Evolutionary conservation across 2,329 filamentous ascomycete genomes (phyloP).

Genomic region (Balansia obtecta): DNA sequence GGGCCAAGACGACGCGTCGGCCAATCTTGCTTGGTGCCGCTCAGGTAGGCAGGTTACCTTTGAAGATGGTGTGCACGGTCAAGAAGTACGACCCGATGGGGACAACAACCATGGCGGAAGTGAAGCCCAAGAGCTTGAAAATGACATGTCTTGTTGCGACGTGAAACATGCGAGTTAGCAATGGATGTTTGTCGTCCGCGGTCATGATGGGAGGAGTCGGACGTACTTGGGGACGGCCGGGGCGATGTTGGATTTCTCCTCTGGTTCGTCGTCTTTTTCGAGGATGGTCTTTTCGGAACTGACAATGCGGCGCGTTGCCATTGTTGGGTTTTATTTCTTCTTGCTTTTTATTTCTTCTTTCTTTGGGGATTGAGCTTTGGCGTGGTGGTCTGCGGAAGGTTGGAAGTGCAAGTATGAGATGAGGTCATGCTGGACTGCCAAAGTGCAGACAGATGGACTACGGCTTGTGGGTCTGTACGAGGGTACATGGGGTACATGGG

Average conservation of each 20-base stretch:
- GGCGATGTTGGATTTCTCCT: slow-evolving; percentile 57
- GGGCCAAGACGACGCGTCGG: not conserved
- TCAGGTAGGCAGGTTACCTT: slow-evolving; percentile 38
- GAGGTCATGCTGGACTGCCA: too few species aligned
- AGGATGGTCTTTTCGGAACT: slow-evolving; percentile 54
- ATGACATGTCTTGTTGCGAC: slow-evolving; percentile 58
- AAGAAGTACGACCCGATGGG: slow-evolving; percentile 86
- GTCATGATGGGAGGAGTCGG: not conserved
- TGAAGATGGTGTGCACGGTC: slow-evolving; percentile 64
- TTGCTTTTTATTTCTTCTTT: too few species aligned
- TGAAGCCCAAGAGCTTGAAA: slow-evolving; percentile 79
- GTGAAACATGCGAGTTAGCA: not conserved
- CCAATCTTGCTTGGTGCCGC: not conserved
- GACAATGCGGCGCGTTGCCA: slow-evolving; percentile 59
- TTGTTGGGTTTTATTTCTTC: slow-evolving; percentile 22
- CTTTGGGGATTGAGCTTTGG: not conserved
- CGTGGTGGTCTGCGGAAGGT: too few species aligned
- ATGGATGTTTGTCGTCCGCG: not conserved
- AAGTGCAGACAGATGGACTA: too few species aligned
- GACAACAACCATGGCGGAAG: slow-evolving; percentile 75
- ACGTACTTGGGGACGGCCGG: slow-evolving; percentile 68
- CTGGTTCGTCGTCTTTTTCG: slow-evolving; percentile 41
- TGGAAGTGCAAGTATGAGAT: not conserved
- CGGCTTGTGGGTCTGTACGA: too few species aligned
- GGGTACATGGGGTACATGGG: too few species aligned